Evolutionary conservation across 768 basidiomycete species (phyloP), one percentile per base, ranked within the genome.

Genomic region (Tulasnella sp.): DNA sequence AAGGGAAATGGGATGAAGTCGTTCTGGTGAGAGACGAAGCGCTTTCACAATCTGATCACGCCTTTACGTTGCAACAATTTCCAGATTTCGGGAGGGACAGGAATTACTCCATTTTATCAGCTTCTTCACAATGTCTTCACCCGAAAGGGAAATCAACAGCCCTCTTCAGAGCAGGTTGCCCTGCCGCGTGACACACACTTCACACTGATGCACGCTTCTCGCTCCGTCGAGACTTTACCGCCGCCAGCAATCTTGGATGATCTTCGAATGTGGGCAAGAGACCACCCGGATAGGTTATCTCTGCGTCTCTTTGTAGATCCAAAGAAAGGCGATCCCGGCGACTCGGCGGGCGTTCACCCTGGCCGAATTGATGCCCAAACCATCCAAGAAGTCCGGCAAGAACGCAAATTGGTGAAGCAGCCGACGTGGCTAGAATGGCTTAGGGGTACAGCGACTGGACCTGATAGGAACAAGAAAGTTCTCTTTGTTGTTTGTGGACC

Each of bases 41-140:
- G 7, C 70, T 70, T 44, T 29, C 29, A n/a, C 48, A 18, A 61
- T 13, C 46, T 20, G 74, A 77, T 48, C 80, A 42, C 57, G 69
- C 46, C 29, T 40, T 46, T 13, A 70, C n/a, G 40, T 51, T 32
- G 74, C 55, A 5, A 70, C 48, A 23, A 15, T 26, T 55, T 42
- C 23, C 29, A 95, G 94, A 90, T 95, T 76, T 94, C 93, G 67
- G 94, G 94, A 48, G 94, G 94, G 37, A 95, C 94, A 5, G 94
- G 94, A 39, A 91, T 95, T 72, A 91, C 94, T 20, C 94, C 94
- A 4, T 95, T 95, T 83, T 90, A 90, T 81, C 94, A 95, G 82
- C 86, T 95, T 26, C 86, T 94, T 78, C 87, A 91, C 81, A 84
- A 84, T 9, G 81, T 88, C 18, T 88, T 93, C 61, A 84, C 82